Percentiles rank a stretch among this genome's conserved stretches.
These are phyloP conservation scores for Sanghuangporus sanghuang DNA, from an alignment of 1,284 basidiomycete genomes.

Conservation along the genomic window DNA sequence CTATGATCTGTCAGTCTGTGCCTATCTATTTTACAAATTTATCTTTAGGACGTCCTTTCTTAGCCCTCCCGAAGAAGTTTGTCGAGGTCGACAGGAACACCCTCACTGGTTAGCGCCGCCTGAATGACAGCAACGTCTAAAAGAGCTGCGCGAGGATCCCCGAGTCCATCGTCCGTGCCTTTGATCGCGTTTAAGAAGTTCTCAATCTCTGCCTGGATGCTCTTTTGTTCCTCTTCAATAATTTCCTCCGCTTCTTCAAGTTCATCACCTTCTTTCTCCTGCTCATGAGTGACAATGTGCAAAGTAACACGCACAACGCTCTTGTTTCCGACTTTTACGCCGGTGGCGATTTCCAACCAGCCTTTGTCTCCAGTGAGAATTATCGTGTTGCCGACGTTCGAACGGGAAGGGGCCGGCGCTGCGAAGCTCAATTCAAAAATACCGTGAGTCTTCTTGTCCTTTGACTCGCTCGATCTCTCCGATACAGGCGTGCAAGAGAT, in stretches of 20 bases:
- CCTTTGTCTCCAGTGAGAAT: slow-evolving; percentile 58
- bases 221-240: slow-evolving; percentile 40
- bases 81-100: slow-evolving; percentile 51
- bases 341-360: slow-evolving; percentile 43
- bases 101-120: slow-evolving; percentile 68
- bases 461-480: slow-evolving; percentile 32
- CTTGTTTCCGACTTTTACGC: slow-evolving; percentile 24
- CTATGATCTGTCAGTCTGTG: not conserved
- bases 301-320: slow-evolving; percentile 35
- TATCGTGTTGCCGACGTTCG: slow-evolving; percentile 35
- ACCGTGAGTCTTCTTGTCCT: slow-evolving; percentile 53
- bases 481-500: slow-evolving; percentile 7
- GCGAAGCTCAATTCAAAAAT: slow-evolving; percentile 52
- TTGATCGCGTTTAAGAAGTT: slow-evolving; percentile 54
- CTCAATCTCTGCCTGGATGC: slow-evolving; percentile 56
- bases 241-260: slow-evolving; percentile 44
- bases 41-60: not conserved
- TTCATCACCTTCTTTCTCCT: slow-evolving; percentile 38
- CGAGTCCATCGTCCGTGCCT: slow-evolving; percentile 39
- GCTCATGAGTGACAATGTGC: slow-evolving; percentile 31
- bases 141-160: slow-evolving; percentile 53
- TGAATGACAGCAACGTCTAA: slow-evolving; percentile 74
- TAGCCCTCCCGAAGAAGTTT: slow-evolving; percentile 7
- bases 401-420: slow-evolving; percentile 42
- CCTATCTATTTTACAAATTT: not conserved